A percentile compares a stretch with the other conserved stretches of the same genome.
Evolutionary conservation across 345 rosid genomes (phyloP).

Genomic region (Nephelium lappaceum): DNA sequence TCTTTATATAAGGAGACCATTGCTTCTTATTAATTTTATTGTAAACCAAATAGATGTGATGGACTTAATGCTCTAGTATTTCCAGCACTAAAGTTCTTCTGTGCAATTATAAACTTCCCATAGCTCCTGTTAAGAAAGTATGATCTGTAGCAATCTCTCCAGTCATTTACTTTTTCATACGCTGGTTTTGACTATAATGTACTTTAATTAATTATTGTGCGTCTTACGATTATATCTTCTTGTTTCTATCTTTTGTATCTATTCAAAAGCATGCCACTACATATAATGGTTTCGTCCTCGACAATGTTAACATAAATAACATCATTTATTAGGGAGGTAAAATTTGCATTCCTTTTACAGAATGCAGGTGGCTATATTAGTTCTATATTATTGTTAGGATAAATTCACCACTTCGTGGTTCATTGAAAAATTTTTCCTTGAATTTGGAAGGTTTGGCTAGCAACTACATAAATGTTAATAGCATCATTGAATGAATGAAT

Average conservation of each 20-base stretch:
- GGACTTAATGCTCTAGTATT: neutral
- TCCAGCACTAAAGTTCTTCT: constrained; percentile 1
- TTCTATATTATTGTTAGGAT: neutral
- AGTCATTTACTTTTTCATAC: neutral
- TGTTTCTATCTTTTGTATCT: neutral
- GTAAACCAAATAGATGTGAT: neutral
- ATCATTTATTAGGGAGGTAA: neutral
- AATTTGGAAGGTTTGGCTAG: neutral
- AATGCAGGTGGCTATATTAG: neutral
- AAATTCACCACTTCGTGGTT: neutral
- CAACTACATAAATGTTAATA: neutral
- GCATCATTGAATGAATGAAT: neutral
- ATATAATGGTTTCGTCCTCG: neutral
- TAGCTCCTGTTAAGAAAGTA: neutral
- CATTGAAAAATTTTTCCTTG: neutral
- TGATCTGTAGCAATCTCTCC: neutral
- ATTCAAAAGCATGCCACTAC: neutral
- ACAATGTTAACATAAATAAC: neutral
- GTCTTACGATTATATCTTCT: neutral
- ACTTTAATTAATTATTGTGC: neutral
- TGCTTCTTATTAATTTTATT: neutral
- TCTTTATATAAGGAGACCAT: neutral
- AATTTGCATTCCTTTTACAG: neutral
- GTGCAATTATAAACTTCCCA: neutral
- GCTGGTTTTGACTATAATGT: neutral